Evolutionary conservation across 805 yeast genomes (phyloP), one percentile per base, ranked within the genome.

Genomic region (Wickerhamiella bombiphila): DNA sequence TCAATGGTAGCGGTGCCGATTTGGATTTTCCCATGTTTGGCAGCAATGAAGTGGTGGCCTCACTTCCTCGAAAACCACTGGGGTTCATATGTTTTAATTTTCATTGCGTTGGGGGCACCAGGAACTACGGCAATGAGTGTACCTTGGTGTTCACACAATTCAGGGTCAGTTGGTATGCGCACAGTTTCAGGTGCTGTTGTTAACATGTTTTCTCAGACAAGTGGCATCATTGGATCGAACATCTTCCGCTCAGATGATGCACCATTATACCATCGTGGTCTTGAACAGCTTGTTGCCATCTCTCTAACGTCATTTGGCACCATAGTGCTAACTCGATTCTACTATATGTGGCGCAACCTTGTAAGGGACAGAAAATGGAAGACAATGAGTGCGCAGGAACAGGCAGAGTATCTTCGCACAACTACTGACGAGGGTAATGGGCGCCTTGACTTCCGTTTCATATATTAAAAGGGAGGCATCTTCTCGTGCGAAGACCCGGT

Each of bases 161-260:
- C 80, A 8, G 68, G 70, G 51, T 62, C 76, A 1, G 76, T 76
- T 22, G 57, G 74, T 17, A 59, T 70, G 4, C 60, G 85, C 48
- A 69, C 81, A 0, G 72, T 76, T 3, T 65, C 76, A 13, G 69
- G 79, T 0, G 72, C 82, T 1, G 42, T 76, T 32, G 74, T 70
- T 47, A 77, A 76, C 47, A 73, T 75, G 62, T 66, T 64, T 52
- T 70, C 69, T 1, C 83, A 77, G 51, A 59, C 70, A 0, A 76
- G 73, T 1, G 52, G 59, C 9, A 71, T 76, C 36, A 56, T 68
- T 8, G 55, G 71, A 3, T 58, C 73, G 2, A 69, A 74, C 47
- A 63, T 77, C 5, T 77, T 76, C 53, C 54, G 75, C 36, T 51
- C 53, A 1, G 66, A 65, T 33, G 85, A 77, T 50, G 59, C 58